Percentiles rank a stretch among this genome's conserved stretches.
Evolutionary conservation across 805 yeast species (phyloP).

Genomic region (Novakomyces olei): DNA sequence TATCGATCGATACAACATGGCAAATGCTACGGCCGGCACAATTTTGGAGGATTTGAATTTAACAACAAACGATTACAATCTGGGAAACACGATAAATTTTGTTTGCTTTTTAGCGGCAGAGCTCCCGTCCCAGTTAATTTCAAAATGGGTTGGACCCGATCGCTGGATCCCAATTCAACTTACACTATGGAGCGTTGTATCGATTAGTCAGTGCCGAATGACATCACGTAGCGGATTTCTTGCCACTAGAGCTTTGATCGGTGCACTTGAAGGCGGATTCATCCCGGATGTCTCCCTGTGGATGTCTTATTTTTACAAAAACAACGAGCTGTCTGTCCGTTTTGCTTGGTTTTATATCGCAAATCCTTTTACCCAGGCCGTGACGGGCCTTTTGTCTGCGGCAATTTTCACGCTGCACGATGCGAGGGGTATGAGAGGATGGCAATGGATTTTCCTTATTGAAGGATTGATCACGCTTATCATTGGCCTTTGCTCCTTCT

Average conservation of each 20-base stretch:
- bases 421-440: slow-evolving; percentile 24
- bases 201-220: not conserved
- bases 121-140: slow-evolving; percentile 41
- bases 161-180: slow-evolving; percentile 35
- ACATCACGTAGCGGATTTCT: slow-evolving; percentile 4
- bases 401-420: slow-evolving; percentile 34
- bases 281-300: slow-evolving; percentile 43
- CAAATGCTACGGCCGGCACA: slow-evolving; percentile 35
- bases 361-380: slow-evolving; percentile 25
- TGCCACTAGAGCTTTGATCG: slow-evolving; percentile 29
- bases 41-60: slow-evolving; percentile 27
- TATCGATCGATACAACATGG: slow-evolving; percentile 32
- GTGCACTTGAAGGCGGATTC: slow-evolving; percentile 45
- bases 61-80: slow-evolving; percentile 33
- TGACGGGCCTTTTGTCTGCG: slow-evolving; percentile 28
- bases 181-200: not conserved
- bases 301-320: slow-evolving; percentile 48
- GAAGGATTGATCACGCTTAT: slow-evolving; percentile 31
- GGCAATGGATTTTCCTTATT: slow-evolving; percentile 46
- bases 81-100: slow-evolving; percentile 32
- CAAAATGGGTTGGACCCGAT: slow-evolving; percentile 42
- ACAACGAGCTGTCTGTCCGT: slow-evolving; percentile 34
- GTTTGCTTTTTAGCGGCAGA: slow-evolving; percentile 35
- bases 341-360: slow-evolving; percentile 40
- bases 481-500: slow-evolving; percentile 29